Evolutionary conservation across 106 monocot genomes (phyloP), one percentile per base, ranked within the genome.

Genomic region (Allium cepa): DNA sequence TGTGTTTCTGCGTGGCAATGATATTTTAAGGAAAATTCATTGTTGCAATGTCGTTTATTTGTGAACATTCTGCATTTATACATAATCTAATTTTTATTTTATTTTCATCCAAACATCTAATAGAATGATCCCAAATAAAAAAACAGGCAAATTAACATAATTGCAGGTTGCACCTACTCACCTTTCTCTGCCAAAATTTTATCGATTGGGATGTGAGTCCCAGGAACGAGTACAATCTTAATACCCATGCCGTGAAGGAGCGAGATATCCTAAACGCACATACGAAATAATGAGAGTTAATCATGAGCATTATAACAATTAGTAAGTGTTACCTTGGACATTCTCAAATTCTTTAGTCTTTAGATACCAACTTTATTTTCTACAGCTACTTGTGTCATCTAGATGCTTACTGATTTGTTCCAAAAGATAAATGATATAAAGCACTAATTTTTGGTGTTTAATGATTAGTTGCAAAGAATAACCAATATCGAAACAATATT

Each of bases 181-280:
- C 87, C 87, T 84, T 78, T 78, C 62, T 81, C 81, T 18, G 51
- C 78, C 72, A 88, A 72, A 9, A 88, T 50, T 74, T 84, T 78
- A 64, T 88, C 81, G 69, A 88, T 88, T 63, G 66, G 78, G 59
- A 84, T 70, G 76, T 84, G 75, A 27, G 87, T 84, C 69, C 84
- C 84, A 58, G 83, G 87, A 62, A 88, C 72, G 53, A 88, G 67
- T 47, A 84, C 78, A 78, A 88, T 78, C 77, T 83, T 88, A 67
- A 88, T 88, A 36, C 87, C 84, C 26, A 87, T 65, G 72, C 83
- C 87, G 76, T 88, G 87, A 73, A 88, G 83, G 17, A 88, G 84
- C 27, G 87, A 88, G 22, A 88, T 84, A 27, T 88, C 87, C 87
- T 88, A 78, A 52, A 72, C 26, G 26, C 17, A 66, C 1, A 55